phyloP scores from a whole-genome alignment of 306 rosid species.

The Cicer arietinum region DNA sequence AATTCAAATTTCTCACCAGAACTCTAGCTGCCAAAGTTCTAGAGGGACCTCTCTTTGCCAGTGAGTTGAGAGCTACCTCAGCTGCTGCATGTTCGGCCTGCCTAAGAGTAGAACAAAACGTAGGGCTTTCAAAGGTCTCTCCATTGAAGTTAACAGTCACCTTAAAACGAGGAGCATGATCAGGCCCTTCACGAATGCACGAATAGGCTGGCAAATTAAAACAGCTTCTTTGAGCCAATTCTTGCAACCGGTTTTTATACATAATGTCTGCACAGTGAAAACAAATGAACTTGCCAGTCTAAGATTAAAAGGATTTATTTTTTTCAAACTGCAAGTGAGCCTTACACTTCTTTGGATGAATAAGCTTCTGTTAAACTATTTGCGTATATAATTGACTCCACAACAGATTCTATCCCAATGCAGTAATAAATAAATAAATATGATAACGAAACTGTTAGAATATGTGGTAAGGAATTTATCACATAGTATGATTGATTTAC shows the following conservation, averaged over 20 bases:
- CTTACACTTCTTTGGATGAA: neutral
- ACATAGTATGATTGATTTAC: neutral
- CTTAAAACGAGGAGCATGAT: constrained; percentile 89
- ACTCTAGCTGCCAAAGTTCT: constrained; percentile 85
- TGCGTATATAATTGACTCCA: constrained; percentile 9
- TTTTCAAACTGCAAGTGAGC: constrained; percentile 4
- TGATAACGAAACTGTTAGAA: neutral
- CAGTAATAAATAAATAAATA: neutral
- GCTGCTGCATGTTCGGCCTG: constrained; percentile 93
- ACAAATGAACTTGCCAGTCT: constrained; percentile 30
- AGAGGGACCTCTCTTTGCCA: constrained; percentile 79
- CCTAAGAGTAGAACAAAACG: constrained; percentile 77
- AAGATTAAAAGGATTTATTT: neutral
- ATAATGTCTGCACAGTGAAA: constrained; percentile 52
- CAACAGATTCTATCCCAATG: neutral
- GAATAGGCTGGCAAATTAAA: constrained; percentile 88
- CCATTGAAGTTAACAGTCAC: constrained; percentile 86
- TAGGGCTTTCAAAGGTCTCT: constrained; percentile 82
- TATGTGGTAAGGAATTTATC: constrained; percentile 18
- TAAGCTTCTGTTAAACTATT: constrained; percentile 8
- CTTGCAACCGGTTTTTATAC: constrained; percentile 36
- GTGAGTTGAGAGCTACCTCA: constrained; percentile 72
- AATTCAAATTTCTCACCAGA: constrained; percentile 57
- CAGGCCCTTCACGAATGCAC: constrained; percentile 90
- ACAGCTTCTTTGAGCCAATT: constrained; percentile 93